Evolutionary conservation across 2,329 filamentous ascomycete species (phyloP), one percentile per base, ranked within the genome.

Genomic region (Xylaria sp.): DNA sequence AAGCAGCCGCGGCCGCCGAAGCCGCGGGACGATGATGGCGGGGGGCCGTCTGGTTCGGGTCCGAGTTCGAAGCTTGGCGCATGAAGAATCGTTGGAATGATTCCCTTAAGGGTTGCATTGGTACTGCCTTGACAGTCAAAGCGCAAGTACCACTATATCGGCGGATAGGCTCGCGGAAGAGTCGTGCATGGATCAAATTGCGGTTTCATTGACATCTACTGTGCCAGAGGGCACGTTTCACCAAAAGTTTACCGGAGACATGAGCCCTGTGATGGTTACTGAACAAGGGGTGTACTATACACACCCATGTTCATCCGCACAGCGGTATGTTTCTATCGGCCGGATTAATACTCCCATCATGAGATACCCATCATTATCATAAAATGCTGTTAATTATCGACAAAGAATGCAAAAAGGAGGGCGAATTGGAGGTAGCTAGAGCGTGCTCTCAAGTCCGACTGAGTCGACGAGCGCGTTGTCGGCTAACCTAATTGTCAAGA

Each of bases 1-100:
- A 92, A 91, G 80, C 87, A 93, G 79, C 90, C 90, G 12, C 88
- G 87, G 78, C 84, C 84, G 35, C 84, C 84, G 35, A 88, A 86
- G 72, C 77, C 81, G 5, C 81, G 79, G 40, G 77, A 78, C 8
- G 71, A 70, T 42, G 71, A 54, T 18, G 70, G 58, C 5, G 59
- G 57, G 21, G 62, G 51, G 2, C 64, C 62, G 27, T 65, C 67
- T 8, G 25, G 25, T 5, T n/a, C 60, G 6, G 57, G 63, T 5
- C 32, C 65, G 23, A n/a, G 42, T 5, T 25, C 58, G 12, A 67
- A 40, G 5, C 60, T 25, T 3, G 25, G 23, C 23, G 54, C 54
- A 23, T 69, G 65, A 32, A 18, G 13, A 1, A 10, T 4, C 35
- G 21, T 13, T 13, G 10, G 13, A 23, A 25, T 29, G 40, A 9